These are phyloP conservation scores for Picea glauca DNA, from an alignment of 75 land plant genomes.

Conservation along the genomic window DNA sequence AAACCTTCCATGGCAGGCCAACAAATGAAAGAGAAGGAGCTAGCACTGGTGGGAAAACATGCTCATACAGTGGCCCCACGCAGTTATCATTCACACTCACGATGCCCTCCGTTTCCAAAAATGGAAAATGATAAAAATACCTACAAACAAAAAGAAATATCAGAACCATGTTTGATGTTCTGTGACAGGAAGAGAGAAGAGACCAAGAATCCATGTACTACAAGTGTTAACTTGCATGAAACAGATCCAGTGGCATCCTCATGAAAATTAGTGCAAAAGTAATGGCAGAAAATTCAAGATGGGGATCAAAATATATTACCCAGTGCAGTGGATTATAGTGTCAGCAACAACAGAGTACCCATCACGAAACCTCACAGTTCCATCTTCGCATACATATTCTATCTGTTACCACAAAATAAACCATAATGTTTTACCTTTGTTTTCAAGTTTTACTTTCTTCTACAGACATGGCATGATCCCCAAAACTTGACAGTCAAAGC, in stretches of 20 bases:
- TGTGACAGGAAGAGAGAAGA: neutral
- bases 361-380: constrained; percentile 69
- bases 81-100: constrained; percentile 79
- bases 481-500: neutral
- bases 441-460: neutral
- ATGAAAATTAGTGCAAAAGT: neutral
- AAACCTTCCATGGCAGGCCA: constrained; percentile 89
- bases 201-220: neutral
- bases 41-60: constrained; percentile 81
- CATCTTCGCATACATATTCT: constrained; percentile 56
- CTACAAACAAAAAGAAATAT: constrained; percentile 34
- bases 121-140: constrained; percentile 83
- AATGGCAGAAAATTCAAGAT: neutral
- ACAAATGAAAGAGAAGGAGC: constrained; percentile 94
- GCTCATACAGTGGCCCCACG: constrained; percentile 89
- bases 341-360: constrained; percentile 54
- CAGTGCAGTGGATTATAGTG: constrained; percentile 89
- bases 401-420: constrained; percentile 38
- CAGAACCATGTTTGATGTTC: neutral
- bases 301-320: constrained; percentile 39
- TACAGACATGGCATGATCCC: neutral
- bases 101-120: constrained; percentile 65
- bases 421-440: neutral
- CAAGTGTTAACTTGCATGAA: neutral
- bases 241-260: neutral